Conservation (phyloP, 306 rosid species). For the Rubus parviflorus region DNA sequence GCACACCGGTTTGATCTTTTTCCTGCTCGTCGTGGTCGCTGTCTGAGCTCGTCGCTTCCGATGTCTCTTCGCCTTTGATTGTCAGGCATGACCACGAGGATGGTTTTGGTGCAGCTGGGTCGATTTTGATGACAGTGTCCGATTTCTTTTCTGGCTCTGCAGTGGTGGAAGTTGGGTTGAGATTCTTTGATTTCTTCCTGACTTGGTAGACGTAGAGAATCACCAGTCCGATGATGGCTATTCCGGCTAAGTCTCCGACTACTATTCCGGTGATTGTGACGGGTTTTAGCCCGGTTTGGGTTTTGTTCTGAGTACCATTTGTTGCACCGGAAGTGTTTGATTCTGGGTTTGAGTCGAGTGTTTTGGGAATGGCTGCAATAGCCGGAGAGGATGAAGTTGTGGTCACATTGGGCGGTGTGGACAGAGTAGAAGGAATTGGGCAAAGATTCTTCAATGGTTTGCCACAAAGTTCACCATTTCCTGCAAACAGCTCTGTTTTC, state of each 20-base stretch:
- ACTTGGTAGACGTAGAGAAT: conserved; percentile 63
- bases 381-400: conserved; percentile 63
- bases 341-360: conserved; percentile 44
- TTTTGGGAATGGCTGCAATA: conserved; percentile 87
- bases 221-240: conserved; percentile 45
- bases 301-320: conserved; percentile 29
- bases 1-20: neutral
- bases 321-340: conserved; percentile 33
- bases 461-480: conserved; percentile 82
- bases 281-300: conserved; percentile 59
- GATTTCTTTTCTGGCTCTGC: conserved; percentile 24
- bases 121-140: conserved; percentile 24
- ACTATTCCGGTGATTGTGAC: conserved; percentile 69
- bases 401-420: conserved; percentile 53
- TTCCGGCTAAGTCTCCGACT: conserved; percentile 71
- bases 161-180: neutral
- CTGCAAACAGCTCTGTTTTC: conserved; percentile 51
- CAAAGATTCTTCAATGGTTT: conserved; percentile 76
- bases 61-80: conserved; percentile 61
- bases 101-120: conserved; percentile 19
- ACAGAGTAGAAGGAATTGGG: conserved; percentile 64
- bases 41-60: conserved; percentile 74
- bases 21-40: conserved; percentile 37
- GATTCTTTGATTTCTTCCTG: conserved; percentile 36
- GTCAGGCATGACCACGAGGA: conserved; percentile 59